Evolutionary conservation across 208 protist species (phyloP), one percentile per base, ranked within the genome.

Genomic region (Phytomonas francai): DNA sequence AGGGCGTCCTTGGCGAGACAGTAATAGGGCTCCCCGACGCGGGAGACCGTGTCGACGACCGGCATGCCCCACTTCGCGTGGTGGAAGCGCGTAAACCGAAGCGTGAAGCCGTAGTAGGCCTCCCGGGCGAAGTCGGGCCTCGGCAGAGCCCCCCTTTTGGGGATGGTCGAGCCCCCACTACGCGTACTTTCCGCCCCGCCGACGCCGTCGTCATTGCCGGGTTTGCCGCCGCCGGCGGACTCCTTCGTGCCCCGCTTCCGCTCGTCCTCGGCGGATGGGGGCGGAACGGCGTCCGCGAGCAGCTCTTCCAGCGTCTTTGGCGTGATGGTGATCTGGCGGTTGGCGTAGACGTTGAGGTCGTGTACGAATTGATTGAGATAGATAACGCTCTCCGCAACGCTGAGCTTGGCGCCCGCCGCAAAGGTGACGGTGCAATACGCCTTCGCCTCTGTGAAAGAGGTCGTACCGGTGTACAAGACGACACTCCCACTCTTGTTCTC

Each of bases 341-440:
- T 71, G 3, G 79, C 65, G 34, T 61, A 67, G 0, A 54, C 34
- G 45, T 78, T 71, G 36, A 59, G 65, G 39, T 65, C 65, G 30
- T 51, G n/a, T 22, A 60, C 51, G 59, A 81, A 36, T 56, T 45
- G 63, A n/a, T 71, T 22, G 28, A 73, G 62, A 1, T 70, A 68
- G n/a, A 84, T 31, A 36, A 78, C 70, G 16, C 34, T 67, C 65
- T 81, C 79, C 33, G 73, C 67, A 57, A 81, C 56, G 25, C 51
- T 27, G 28, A 81, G 58, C 19, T 72, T 67, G 33, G 68, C 76
- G 62, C 58, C 34, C 36, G 73, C 70, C 32, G 80, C 42, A 30
- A 78, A 76, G 16, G 65, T 33, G 42, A 67, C n/a, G 42, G 36
- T 57, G 28, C 29, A 28, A 14, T 12, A 29, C 36, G 63, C 39